Percentiles rank a stretch among this genome's conserved stretches.
Evolutionary conservation across 2,329 filamentous ascomycete genomes (phyloP).

Genomic region (Trichoderma cornu-damae): DNA sequence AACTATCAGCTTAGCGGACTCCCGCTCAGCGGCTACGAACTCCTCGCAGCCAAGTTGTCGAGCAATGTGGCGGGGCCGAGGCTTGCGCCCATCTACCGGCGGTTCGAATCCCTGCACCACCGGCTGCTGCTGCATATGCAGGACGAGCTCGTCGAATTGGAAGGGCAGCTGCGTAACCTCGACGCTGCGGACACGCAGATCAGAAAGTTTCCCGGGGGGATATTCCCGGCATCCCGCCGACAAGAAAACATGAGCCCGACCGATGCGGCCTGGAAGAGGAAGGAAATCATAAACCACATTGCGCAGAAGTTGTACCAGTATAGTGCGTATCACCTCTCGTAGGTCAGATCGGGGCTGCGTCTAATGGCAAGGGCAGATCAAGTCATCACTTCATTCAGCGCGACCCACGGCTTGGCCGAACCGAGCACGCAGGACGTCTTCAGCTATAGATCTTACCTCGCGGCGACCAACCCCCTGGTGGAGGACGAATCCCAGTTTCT

Average conservation of each 20-base stretch:
- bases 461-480: constrained; percentile 49
- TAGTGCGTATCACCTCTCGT: constrained; percentile 42
- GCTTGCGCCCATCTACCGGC: constrained; percentile 66
- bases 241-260: constrained; percentile 49
- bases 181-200: constrained; percentile 55
- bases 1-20: constrained; percentile 31
- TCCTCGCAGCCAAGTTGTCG: constrained; percentile 51
- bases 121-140: constrained; percentile 77
- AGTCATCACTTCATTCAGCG: constrained; percentile 54
- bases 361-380: constrained; percentile 41
- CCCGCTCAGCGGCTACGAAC: constrained; percentile 55
- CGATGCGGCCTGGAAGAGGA: constrained; percentile 56
- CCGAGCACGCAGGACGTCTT: constrained; percentile 46
- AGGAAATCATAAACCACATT: constrained; percentile 56
- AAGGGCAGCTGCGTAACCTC: constrained; percentile 67
- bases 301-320: constrained; percentile 64
- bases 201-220: constrained; percentile 38
- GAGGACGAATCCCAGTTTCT: constrained; percentile 58
- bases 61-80: constrained; percentile 25
- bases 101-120: constrained; percentile 77
- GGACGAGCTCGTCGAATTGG: constrained; percentile 75
- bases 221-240: constrained; percentile 56
- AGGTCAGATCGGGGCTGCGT: neutral
- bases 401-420: constrained; percentile 44
- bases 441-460: constrained; percentile 50